A percentile compares a stretch with the other conserved stretches of the same genome.
These are phyloP conservation scores for Canavalia gladiata DNA, from an alignment of 306 rosid species.

Conservation along the genomic window DNA sequence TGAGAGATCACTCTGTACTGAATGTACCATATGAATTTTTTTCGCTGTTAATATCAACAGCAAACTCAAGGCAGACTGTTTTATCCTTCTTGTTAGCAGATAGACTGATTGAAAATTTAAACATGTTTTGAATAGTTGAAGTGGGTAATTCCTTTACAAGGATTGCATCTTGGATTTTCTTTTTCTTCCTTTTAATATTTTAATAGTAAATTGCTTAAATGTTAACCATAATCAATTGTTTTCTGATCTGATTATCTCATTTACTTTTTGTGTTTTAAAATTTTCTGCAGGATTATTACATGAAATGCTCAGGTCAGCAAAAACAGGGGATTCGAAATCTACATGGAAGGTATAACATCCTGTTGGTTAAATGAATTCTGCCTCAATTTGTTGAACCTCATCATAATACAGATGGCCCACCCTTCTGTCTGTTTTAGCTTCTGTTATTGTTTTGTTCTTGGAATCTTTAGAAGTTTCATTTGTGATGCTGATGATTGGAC, in stretches of 20 bases:
- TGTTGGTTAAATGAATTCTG: conserved; percentile 34
- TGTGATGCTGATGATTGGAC: conserved; percentile 34
- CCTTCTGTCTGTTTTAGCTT: conserved; percentile 37
- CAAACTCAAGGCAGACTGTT: not conserved
- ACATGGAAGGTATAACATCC: conserved; percentile 90
- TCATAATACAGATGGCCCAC: not conserved
- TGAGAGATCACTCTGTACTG: not conserved
- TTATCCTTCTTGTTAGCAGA: conserved; percentile 20
- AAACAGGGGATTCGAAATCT: conserved; percentile 94
- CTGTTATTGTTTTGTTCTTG: conserved; percentile 36
- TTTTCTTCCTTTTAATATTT: conserved; percentile 34
- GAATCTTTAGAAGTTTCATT: conserved; percentile 32
- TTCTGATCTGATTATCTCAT: conserved; percentile 33
- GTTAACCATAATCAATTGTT: conserved; percentile 28
- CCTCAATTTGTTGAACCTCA: conserved; percentile 12
- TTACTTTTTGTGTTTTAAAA: conserved; percentile 38
- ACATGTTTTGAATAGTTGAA: conserved; percentile 35
- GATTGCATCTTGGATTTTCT: conserved; percentile 1
- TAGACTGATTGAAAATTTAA: not conserved
- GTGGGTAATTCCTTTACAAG: conserved; percentile 37
- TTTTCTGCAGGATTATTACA: conserved; percentile 77
- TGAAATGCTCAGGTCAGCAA: conserved; percentile 94
- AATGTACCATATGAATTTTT: not conserved
- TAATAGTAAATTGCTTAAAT: conserved; percentile 26
- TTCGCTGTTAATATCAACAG: conserved; percentile 22